Base-by-base conservation (phyloP, 129 eudicot genomes). In the Cynara cardunculus region DNA sequence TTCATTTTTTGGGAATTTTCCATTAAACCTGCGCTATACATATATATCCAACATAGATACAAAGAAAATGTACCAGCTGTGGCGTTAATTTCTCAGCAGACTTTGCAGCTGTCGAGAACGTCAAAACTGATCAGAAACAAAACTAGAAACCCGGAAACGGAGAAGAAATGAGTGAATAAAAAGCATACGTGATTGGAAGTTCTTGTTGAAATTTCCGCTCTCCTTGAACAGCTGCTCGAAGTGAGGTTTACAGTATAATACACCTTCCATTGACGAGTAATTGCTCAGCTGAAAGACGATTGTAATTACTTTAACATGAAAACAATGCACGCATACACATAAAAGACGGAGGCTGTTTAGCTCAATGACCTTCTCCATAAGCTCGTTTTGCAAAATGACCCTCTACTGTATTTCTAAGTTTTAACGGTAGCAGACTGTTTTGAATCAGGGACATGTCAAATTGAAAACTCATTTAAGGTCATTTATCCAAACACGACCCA, bases 201-300 rank as follows among this genome's bases (percentile, higher is more conserved):
- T 94, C 84, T 94, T 94, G 97, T 85, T 92, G 91, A 90, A 94
- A 75, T 84, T 94, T 77, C 99, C 99, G 0, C 96, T 76, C 84
- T 94, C 96, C 91, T 94, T 94, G 83, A 87, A 94, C 71, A 94
- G 96, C 85, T 94, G 99, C 87, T 94, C 97, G 79, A 88, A 94
- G 90, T 94, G 99, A 84, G 99, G 97, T 88, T 94, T 94, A 87
- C 97, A 94, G 91, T 92, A 92, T 71, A 92, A 89, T 39, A 92
- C 99, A 7, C 99, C 99, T 82, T 94, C 99, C 97, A 94, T 94
- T 12, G 99, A 94, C 76, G 99, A 94, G 87, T 86, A 94, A 72
- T 78, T 94, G 89, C 97, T 88, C 85, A 94, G 85, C 97, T 94
- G 93, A 49, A 88, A 81, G 21, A 78, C 11, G 39, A 83, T 68